These are phyloP conservation scores for Colletotrichum godetiae DNA, from an alignment of 2,329 filamentous ascomycete genomes.

Conservation along the genomic window DNA sequence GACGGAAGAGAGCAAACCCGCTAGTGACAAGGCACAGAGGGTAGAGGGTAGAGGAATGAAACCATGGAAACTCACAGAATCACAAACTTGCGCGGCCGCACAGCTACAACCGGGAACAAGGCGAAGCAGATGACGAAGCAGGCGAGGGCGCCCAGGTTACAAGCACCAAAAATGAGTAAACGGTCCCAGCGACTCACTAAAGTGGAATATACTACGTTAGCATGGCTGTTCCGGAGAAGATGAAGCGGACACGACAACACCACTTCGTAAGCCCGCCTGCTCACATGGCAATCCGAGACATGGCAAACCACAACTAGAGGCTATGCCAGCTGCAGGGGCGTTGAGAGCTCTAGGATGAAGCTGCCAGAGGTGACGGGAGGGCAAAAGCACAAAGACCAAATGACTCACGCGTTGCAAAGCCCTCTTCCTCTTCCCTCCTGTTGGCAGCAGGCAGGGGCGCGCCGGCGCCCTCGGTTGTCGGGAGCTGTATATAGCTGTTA, in stretches of 20 bases:
- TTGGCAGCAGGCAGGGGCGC: constrained; percentile 87
- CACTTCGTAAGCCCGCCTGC: constrained; percentile 26
- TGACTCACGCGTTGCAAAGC: constrained; percentile 92
- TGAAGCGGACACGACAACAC: constrained; percentile 38
- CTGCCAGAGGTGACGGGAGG: constrained; percentile 39
- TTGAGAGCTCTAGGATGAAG: constrained; percentile 45
- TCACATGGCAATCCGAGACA: constrained; percentile 51
- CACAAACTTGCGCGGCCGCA: constrained; percentile 92
- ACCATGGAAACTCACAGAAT: constrained; percentile 81
- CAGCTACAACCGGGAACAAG: constrained; percentile 84
- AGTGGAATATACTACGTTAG: constrained; percentile 42
- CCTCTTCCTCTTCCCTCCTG: constrained; percentile 93
- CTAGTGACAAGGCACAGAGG: neutral
- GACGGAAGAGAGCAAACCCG: neutral
- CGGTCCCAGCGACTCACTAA: constrained; percentile 98
- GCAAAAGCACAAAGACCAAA: constrained; percentile 35
- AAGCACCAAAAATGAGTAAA: constrained; percentile 89
- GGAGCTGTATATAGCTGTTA: constrained; percentile 89
- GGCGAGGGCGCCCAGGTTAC: constrained; percentile 87
- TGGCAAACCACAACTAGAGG: constrained; percentile 52
- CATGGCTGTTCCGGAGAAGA: constrained; percentile 40
- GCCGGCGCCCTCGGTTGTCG: constrained; percentile 83
- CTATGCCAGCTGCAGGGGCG: constrained; percentile 59
- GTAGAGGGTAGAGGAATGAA: constrained; percentile 23
- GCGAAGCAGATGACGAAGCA: constrained; percentile 96